These are phyloP conservation scores for Wickerhamomyces kurtzmanii DNA, from an alignment of 805 yeast genomes.

Conservation along the genomic window DNA sequence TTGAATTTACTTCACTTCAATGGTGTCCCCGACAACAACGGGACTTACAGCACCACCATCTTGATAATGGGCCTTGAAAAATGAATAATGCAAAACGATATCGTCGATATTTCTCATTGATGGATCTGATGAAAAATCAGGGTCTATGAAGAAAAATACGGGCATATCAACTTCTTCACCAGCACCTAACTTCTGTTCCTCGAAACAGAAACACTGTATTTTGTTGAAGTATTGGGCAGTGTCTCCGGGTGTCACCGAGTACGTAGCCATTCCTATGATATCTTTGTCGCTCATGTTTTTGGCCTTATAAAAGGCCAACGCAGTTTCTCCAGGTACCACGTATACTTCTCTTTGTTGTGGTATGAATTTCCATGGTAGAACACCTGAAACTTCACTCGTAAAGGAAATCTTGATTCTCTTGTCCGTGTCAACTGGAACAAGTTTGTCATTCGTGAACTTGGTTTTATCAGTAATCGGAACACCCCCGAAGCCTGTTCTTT, in stretches of 20 bases:
- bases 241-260: conserved; percentile 91
- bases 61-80: conserved; percentile 54
- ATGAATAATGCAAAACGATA: conserved; percentile 84
- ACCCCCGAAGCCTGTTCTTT: conserved; percentile 95
- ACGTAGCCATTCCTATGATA: conserved; percentile 97
- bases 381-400: conserved; percentile 84
- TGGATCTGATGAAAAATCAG: conserved; percentile 91
- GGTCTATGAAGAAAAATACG: conserved; percentile 91
- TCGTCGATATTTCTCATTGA: conserved; percentile 86
- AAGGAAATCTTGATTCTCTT: conserved; percentile 76
- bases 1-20: conserved; percentile 14
- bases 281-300: conserved; percentile 79
- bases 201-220: conserved; percentile 97
- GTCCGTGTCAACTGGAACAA: conserved; percentile 80
- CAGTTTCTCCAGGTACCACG: conserved; percentile 95
- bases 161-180: conserved; percentile 99
- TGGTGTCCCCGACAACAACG: conserved; percentile 14
- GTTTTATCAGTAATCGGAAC: conserved; percentile 81
- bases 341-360: conserved; percentile 93
- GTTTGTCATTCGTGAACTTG: conserved; percentile 76
- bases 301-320: conserved; percentile 91
- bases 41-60: conserved; percentile 25
- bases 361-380: conserved; percentile 88
- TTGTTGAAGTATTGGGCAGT: conserved; percentile 95
- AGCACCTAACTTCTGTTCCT: conserved; percentile 86